These are phyloP conservation scores for Lepidium sativum DNA, from an alignment of 345 rosid genomes.

Conservation along the genomic window DNA sequence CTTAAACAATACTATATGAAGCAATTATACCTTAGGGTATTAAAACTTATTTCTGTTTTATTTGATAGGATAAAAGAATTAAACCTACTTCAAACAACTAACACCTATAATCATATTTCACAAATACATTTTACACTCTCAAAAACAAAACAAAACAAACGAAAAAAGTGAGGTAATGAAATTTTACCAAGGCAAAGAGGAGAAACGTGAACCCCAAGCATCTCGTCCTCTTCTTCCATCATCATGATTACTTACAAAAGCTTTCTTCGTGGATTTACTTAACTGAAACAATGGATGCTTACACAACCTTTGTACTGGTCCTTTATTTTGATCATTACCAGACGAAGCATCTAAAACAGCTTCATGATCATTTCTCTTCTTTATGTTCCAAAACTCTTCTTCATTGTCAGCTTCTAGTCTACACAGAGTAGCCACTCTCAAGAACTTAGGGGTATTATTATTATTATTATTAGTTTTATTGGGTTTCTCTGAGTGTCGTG, in stretches of 20 bases:
- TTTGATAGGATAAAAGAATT: background rate
- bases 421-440: conserved; percentile 38
- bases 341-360: conserved; percentile 27
- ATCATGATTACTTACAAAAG: conserved; percentile 46
- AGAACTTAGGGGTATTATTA: conserved; percentile 28
- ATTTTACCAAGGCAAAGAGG: conserved; percentile 28
- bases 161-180: background rate
- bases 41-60: too few relatives aligned
- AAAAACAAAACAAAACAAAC: background rate
- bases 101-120: conserved; percentile 19
- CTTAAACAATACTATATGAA: too few relatives aligned
- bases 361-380: conserved; percentile 26
- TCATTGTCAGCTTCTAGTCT: conserved; percentile 36
- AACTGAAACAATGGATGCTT: conserved; percentile 67
- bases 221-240: conserved; percentile 33
- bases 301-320: conserved; percentile 49
- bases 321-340: conserved; percentile 29
- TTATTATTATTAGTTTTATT: background rate
- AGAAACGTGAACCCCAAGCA: conserved; percentile 36
- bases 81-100: conserved; percentile 12
- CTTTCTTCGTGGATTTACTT: conserved; percentile 50
- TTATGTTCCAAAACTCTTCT: conserved; percentile 34
- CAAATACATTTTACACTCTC: conserved; percentile 15
- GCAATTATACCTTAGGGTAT: too few relatives aligned
- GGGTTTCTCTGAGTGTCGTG: conserved; percentile 2